Evolutionary conservation across 2,329 filamentous ascomycete genomes (phyloP).

Genomic region (Pestalotiopsis sp.): DNA sequence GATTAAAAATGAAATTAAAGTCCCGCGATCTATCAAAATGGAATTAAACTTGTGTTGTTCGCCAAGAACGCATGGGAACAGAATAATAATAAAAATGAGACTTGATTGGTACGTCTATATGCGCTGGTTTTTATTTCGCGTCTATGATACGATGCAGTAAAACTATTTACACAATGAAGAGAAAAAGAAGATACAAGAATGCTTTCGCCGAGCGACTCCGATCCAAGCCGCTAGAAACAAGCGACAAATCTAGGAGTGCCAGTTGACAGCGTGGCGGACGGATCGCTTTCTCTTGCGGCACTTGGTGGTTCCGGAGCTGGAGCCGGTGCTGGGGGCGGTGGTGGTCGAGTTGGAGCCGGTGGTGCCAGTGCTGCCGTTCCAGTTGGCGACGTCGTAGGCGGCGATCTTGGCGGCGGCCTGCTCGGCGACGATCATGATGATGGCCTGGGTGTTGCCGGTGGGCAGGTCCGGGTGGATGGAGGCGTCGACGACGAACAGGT

Average conservation of each 20-base stretch:
- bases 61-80: too few relatives aligned
- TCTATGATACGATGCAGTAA: slow-evolving; percentile 5
- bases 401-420: slow-evolving; percentile 10
- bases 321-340: not conserved
- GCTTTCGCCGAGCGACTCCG: not conserved
- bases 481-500: slow-evolving; percentile 9
- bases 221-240: not conserved
- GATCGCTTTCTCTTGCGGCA: slow-evolving; percentile 1
- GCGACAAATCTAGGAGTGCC: not conserved
- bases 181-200: not conserved
- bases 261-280: not conserved
- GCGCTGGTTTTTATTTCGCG: not conserved
- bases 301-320: not conserved
- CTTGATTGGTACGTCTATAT: not conserved
- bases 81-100: not conserved
- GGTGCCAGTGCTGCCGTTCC: not conserved
- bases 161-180: slow-evolving; percentile 7
- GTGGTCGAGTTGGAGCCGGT: not conserved
- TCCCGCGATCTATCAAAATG: too few relatives aligned
- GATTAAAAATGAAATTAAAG: not conserved
- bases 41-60: too few relatives aligned
- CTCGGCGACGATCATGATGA: slow-evolving; percentile 11
- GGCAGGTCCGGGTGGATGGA: slow-evolving; percentile 12
- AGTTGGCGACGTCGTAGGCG: slow-evolving; percentile 9
- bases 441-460: slow-evolving; percentile 12